Conservation (phyloP, 2,329 filamentous ascomycete species). For the Aspergillus sp. region DNA sequence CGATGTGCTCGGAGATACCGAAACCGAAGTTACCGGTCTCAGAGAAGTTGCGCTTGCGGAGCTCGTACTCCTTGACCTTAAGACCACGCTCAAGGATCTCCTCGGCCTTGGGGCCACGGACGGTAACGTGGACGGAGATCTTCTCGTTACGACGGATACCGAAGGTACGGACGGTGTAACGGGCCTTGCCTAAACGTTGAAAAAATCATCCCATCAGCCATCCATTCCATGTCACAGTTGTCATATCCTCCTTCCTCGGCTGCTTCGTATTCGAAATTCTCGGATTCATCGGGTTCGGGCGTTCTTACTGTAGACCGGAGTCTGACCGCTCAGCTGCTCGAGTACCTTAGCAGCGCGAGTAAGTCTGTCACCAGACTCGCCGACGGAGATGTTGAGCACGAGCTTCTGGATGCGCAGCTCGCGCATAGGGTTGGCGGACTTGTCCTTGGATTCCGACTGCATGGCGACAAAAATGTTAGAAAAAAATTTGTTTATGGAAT, state of each 20-base stretch:
- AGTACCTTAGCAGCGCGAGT: constrained; percentile 99
- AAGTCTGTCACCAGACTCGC: constrained; percentile 99
- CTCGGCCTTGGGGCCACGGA: constrained; percentile 98
- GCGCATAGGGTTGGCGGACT: constrained; percentile 97
- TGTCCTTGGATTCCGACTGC: constrained; percentile 70
- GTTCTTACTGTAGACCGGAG: constrained; percentile 90
- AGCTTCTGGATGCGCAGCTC: constrained; percentile 99
- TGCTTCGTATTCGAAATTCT: constrained; percentile 5
- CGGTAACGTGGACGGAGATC: constrained; percentile 98
- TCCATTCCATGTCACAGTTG: background rate
- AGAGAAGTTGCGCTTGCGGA: constrained; percentile 99
- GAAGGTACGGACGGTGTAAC: constrained; percentile 99
- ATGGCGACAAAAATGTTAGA: constrained; percentile 35
- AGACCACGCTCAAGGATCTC: constrained; percentile 99
- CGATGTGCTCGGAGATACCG: constrained; percentile 99
- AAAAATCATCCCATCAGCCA: constrained; percentile 23
- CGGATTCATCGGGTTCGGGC: constrained; percentile 36
- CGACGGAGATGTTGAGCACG: constrained; percentile 98
- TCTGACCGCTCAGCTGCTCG: constrained; percentile 99
- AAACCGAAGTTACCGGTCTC: constrained; percentile 99
- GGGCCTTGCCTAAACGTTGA: constrained; percentile 78
- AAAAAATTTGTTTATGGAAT: constrained; percentile 3
- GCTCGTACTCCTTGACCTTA: constrained; percentile 99
- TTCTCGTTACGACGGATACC: constrained; percentile 99
- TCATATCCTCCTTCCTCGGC: background rate